Conservation (phyloP, 352 stramenopile genomes). For the Hyaloperonospora arabidopsidis region DNA sequence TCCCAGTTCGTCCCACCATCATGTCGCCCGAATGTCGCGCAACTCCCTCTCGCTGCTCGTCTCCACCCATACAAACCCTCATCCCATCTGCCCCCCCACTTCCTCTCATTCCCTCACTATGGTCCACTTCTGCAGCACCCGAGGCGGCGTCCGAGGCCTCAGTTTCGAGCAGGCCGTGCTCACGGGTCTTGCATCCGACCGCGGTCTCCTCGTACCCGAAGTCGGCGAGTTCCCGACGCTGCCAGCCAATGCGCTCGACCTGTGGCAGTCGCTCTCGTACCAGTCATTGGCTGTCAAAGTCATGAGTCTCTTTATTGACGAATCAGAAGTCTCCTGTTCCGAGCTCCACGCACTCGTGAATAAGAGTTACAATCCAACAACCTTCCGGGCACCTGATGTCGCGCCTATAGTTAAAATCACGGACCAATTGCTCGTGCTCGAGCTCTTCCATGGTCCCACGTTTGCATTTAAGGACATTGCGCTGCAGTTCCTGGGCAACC, state of each 20-base stretch:
- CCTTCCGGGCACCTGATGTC: conserved; percentile 91
- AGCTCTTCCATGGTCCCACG: conserved; percentile 98
- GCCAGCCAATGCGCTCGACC: conserved; percentile 49
- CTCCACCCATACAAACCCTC: no score
- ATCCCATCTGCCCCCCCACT: no score
- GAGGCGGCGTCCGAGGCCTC: conserved; percentile 67
- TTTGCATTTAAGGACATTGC: conserved; percentile 99
- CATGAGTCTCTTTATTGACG: conserved; percentile 94
- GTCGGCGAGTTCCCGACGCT: conserved; percentile 72
- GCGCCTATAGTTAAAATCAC: conserved; percentile 90
- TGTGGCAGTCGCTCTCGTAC: conserved; percentile 90
- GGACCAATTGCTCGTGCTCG: conserved; percentile 86
- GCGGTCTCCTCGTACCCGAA: conserved; percentile 78
- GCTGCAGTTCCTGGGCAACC: conserved; percentile 97
- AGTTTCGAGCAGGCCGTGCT: conserved; percentile 85
- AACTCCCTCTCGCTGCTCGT: no score
- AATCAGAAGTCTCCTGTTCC: conserved; percentile 88
- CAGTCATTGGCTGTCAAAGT: conserved; percentile 91
- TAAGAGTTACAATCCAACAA: conserved; percentile 87
- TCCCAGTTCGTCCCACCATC: no score
- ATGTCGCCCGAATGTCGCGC: no score
- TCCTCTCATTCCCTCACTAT: conserved; percentile 21
- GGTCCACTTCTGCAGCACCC: conserved; percentile 81
- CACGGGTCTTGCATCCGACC: conserved; percentile 75
- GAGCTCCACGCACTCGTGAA: conserved; percentile 89